Evolutionary conservation across 2,329 filamentous ascomycete species (phyloP), one percentile per base, ranked within the genome.

Genomic region (Cladosporium velox): DNA sequence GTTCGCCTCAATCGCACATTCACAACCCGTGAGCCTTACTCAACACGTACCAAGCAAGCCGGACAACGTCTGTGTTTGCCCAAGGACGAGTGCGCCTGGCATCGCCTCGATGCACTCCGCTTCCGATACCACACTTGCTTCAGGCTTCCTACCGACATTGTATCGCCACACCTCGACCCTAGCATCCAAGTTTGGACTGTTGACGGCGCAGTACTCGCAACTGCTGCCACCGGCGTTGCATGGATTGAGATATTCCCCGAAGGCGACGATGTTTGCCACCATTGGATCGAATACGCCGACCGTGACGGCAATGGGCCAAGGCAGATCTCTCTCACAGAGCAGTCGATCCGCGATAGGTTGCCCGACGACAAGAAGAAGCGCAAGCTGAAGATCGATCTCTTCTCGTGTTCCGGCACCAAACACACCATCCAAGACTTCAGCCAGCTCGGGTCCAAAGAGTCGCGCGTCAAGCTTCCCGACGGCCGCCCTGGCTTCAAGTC

Each of bases 51-150:
- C 2, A 92, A 92, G 75, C 89, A 90, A 52, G 92, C 91, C 72
- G 93, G 93, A 2, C 79, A 86, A 67, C 90, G 90, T 4, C 79
- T 92, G 7, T 90, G 93, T 51, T 77, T 90, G 52, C 87, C 87
- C 35, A 86, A 88, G 57, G 92, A 97, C 71, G 95, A 98, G 79
- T 97, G 93, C 77, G 85, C 84, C 30, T 98, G 94, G 94, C 93
- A 97, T 78, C 87, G 93, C 66, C 85, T 98, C 7, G 95, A 98
- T 77, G 88, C 88, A 64, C 83, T 99, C 62, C 91, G 93, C 47
- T 97, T 97, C 81, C 89, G 93, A 70, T 90, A 89, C 71, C 95
- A 99, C 75, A 92, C 93, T 4, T 93, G 91, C 76, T 98, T 99
- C 82, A 86, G 89, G 64, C 85, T 96, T 62, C 92, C 93, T 0